Evolutionary conservation across 345 rosid genomes (phyloP).

Genomic region (Fremontodendron californicum): DNA sequence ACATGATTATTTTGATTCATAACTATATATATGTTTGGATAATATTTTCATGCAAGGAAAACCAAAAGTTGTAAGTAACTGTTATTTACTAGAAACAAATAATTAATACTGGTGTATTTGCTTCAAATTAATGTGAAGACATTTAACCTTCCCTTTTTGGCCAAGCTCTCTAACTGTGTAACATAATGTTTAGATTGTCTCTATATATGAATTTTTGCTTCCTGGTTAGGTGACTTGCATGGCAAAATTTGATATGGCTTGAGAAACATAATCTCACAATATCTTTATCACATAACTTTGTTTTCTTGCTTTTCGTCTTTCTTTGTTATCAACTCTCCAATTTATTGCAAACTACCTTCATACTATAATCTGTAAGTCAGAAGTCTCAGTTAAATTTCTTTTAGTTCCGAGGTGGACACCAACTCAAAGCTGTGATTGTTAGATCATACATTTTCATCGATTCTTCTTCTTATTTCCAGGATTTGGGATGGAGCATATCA

Average conservation of each 20-base stretch:
- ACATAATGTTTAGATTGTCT: not conserved
- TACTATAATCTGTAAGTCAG: not conserved
- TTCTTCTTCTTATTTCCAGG: too few relatives aligned
- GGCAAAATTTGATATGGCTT: not conserved
- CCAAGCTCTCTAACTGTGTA: not conserved
- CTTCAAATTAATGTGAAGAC: not conserved
- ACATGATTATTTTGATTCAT: not conserved
- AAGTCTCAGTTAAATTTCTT: not conserved
- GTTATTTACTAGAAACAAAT: not conserved
- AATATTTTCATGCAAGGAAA: not conserved
- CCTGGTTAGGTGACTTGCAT: not conserved
- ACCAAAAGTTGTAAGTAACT: not conserved
- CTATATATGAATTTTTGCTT: not conserved
- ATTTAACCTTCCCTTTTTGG: not conserved
- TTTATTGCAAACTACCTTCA: not conserved
- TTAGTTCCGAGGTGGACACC: not conserved
- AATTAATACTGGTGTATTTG: not conserved
- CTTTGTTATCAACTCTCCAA: not conserved
- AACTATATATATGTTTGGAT: not conserved
- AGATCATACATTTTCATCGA: not conserved
- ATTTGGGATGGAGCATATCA: not conserved
- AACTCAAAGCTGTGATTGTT: not conserved
- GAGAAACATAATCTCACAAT: not conserved
- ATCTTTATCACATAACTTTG: not conserved
- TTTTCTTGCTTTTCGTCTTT: not conserved